These are phyloP conservation scores for Spirogloea muscicola DNA, from an alignment of 139 green algal species.

Conservation along the genomic window DNA sequence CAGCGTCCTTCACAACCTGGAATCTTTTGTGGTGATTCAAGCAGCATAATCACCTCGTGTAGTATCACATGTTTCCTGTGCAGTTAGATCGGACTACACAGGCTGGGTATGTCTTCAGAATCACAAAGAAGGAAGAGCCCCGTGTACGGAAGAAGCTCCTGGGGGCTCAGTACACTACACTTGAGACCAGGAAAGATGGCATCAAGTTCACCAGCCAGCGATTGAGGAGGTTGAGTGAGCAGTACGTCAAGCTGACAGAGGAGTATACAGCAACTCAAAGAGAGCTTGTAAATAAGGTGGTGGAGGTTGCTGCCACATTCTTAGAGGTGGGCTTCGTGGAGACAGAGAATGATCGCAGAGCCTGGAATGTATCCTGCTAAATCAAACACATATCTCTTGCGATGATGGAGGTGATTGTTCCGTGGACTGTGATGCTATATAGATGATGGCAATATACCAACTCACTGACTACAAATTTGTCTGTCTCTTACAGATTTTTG, in stretches of 20 bases:
- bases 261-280: conserved; percentile 70
- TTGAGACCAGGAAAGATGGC: conserved; percentile 92
- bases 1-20: too few species aligned
- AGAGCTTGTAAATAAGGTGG: conserved; percentile 63
- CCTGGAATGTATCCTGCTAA: neutral
- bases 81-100: too few species aligned
- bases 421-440: neutral
- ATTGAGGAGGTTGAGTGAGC: conserved; percentile 53
- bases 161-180: conserved; percentile 60
- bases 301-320: conserved; percentile 83
- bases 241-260: conserved; percentile 21
- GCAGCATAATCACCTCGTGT: too few species aligned
- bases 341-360: neutral
- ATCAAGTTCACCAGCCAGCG: conserved; percentile 86
- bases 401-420: neutral
- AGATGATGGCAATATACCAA: neutral
- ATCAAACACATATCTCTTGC: neutral
- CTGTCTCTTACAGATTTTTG: conserved; percentile 65
- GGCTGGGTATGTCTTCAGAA: conserved; percentile 70
- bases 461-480: neutral
- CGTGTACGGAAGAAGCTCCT: conserved; percentile 72
- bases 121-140: conserved; percentile 93
- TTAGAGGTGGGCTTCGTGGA: conserved; percentile 53
- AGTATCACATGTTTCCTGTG: too few species aligned
- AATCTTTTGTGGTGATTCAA: too few species aligned